A percentile compares a stretch with the other conserved stretches of the same genome.
phyloP scores from a whole-genome alignment of 2,329 filamentous ascomycete species.

The Juglanconis oblonga region DNA sequence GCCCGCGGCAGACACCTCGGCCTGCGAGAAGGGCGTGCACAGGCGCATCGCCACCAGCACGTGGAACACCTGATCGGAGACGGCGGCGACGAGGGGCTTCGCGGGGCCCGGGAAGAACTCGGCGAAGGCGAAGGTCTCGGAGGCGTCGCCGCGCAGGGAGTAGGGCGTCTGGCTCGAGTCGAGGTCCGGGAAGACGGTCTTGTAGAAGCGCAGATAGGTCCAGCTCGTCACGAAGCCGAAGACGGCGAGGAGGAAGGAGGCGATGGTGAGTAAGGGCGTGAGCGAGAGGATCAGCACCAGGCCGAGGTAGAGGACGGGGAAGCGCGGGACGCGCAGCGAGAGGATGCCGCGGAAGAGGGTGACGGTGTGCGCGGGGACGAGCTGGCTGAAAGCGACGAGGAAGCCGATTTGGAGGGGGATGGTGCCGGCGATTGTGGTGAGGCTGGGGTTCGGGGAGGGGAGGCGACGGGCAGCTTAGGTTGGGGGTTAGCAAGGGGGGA shows the following conservation, averaged over 20 bases:
- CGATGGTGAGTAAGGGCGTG: constrained; percentile 60
- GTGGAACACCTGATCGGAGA: constrained; percentile 74
- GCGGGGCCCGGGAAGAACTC: constrained; percentile 88
- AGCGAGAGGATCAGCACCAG: constrained; percentile 63
- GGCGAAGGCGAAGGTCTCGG: constrained; percentile 92
- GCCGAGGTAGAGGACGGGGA: constrained; percentile 71
- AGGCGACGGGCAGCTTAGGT: constrained; percentile 17
- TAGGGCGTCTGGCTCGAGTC: constrained; percentile 55
- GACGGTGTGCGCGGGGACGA: constrained; percentile 94
- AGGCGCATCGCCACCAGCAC: constrained; percentile 72
- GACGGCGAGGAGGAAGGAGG: constrained; percentile 74
- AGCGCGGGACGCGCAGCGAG: constrained; percentile 78
- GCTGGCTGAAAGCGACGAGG: constrained; percentile 95
- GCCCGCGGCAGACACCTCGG: constrained; percentile 73
- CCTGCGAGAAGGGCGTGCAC: constrained; percentile 80
- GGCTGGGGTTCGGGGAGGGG: constrained; percentile 44
- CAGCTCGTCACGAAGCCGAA: constrained; percentile 85
- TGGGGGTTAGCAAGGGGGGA: constrained; percentile 17
- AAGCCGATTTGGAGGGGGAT: constrained; percentile 89
- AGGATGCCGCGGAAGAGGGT: constrained; percentile 86
- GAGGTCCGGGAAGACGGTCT: constrained; percentile 68
- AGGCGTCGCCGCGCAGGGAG: constrained; percentile 81
- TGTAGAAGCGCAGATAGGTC: constrained; percentile 96
- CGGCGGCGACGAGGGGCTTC: constrained; percentile 71
- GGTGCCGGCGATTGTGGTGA: constrained; percentile 82